Evolutionary conservation across 495 filamentous ascomycete genomes (phyloP).

Genomic region (Achaetomiella virescens): DNA sequence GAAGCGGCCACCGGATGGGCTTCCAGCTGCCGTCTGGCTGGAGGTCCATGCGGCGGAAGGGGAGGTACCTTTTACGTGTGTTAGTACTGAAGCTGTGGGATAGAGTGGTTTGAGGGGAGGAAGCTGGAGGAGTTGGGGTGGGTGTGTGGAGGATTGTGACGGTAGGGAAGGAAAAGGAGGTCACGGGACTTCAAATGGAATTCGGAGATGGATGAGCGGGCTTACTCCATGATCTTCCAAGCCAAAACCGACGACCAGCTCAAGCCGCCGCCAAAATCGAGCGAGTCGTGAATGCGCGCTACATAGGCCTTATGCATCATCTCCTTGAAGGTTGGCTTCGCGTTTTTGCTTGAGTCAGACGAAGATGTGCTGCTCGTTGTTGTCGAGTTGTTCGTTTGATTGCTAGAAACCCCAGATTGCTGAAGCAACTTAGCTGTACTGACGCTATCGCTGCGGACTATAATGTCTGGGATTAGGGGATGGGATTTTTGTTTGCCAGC

Average conservation of each 20-base stretch:
- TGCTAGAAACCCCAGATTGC: conserved; percentile 2
- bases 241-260: conserved; percentile 51
- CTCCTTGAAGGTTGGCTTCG: conserved; percentile 45
- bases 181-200: too few species aligned
- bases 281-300: conserved; percentile 68
- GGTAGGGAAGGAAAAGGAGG: too few species aligned
- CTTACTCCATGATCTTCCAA: conserved; percentile 73
- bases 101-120: too few species aligned
- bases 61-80: conserved; percentile 52
- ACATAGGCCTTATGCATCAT: conserved; percentile 54
- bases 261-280: conserved; percentile 61
- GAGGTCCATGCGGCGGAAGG: conserved; percentile 79
- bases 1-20: conserved; percentile 73
- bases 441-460: conserved; percentile 29
- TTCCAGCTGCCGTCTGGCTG: conserved; percentile 70
- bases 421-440: conserved; percentile 22
- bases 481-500: not conserved
- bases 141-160: not conserved
- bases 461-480: conserved; percentile 30
- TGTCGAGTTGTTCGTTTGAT: not conserved
- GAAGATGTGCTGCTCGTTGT: not conserved
- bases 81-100: too few species aligned
- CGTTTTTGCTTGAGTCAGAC: not conserved
- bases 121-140: too few species aligned
- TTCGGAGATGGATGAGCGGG: too few species aligned